Base-by-base conservation (phyloP, 352 stramenopile genomes). In the Globisporangium cederbergense region DNA sequence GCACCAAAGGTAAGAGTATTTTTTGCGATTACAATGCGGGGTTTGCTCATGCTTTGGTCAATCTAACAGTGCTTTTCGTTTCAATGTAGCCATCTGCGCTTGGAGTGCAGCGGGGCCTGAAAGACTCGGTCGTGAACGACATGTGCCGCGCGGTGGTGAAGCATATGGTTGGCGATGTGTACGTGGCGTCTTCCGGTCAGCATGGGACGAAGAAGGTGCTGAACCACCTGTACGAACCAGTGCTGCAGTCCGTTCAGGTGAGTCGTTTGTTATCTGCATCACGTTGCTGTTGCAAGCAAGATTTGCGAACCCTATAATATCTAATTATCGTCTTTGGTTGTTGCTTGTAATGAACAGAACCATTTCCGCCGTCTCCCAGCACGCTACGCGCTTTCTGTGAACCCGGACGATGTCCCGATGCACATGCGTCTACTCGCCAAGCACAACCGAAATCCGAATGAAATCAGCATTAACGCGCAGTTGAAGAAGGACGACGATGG, bases 111-210 rank as follows among this genome's bases (percentile, higher is more conserved):
- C 77, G 86, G 43, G 86, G 83, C 8, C 70, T 95, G 6, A 95
- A 93, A 60, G 77, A 95, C 70, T 95, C 86, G 58, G 86, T 95
- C 40, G 82, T 95, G 58, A 93, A 95, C 71, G 86, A 95, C 57
- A 95, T 95, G 86, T 95, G 86, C 64, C 82, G 82, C 43, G 86
- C 86, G 0, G 86, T 95, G 0, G 86, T 91, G 50, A 95, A 95
- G 73, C 86, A 95, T 71, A 95, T 95, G 84, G 86, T 95, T 32
- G 86, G 86, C 30, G 86, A 95, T 60, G 80, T 92, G 61, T 94
- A 94, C 54, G 86, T 93, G 55, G 83, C 81, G 45, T 84, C 82
- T 0, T 88, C 82, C 0, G 78, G 75, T 0, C 83, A 83, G 2
- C 77, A 88, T 30, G 84, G 84, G 22, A 73, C 79, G 38, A 88